Evolutionary conservation across 192 early-diverging fungal genomes (phyloP).

Genomic region (Backusella morwellensis): DNA sequence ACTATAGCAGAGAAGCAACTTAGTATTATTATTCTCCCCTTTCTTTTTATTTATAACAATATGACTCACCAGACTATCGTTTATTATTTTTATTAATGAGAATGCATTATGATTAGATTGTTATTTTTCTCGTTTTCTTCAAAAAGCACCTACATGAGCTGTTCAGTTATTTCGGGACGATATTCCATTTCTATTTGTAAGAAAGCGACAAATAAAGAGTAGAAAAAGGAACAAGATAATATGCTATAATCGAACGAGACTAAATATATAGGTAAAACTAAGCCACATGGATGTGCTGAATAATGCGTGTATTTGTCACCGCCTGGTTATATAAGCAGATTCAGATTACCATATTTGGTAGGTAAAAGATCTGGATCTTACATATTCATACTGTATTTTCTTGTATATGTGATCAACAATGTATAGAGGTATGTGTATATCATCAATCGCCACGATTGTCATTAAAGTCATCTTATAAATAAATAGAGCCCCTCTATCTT

Average conservation of each 20-base stretch:
- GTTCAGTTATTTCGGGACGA: constrained; percentile 5
- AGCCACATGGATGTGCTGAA: background rate
- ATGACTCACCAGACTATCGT: constrained; percentile 2
- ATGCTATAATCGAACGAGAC: background rate
- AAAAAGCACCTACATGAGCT: background rate
- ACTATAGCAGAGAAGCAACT: constrained; percentile 5
- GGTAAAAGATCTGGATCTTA: background rate
- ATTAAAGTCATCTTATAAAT: background rate
- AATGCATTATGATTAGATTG: background rate
- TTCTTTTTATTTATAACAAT: background rate
- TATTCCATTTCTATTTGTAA: constrained; percentile 3
- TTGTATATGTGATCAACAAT: no score
- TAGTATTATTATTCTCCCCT: background rate
- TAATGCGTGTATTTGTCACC: background rate
- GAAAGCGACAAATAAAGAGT: background rate
- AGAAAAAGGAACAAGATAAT: background rate
- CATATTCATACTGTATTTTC: no score
- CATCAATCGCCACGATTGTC: background rate
- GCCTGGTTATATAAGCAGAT: background rate
- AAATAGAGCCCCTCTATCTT: background rate
- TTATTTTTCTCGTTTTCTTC: background rate
- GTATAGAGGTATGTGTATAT: background rate
- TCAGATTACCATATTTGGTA: background rate
- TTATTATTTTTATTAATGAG: background rate
- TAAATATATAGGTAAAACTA: background rate